Percentiles rank a stretch among this genome's conserved stretches.
These are phyloP conservation scores for Plenodomus tracheiphilus DNA, from an alignment of 2,329 filamentous ascomycete species.

Conservation along the genomic window DNA sequence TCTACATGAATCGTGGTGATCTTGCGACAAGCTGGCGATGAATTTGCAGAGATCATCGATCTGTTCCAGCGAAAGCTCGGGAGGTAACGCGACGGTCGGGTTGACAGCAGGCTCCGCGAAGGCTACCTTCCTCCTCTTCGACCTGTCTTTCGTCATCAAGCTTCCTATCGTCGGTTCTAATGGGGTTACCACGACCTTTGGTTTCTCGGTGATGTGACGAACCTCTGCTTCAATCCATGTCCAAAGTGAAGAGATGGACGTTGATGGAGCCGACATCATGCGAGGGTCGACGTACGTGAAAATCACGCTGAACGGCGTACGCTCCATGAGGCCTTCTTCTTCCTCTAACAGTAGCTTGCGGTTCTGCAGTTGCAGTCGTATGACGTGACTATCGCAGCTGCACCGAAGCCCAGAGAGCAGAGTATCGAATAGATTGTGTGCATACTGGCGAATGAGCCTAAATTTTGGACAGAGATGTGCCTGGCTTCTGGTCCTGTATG, in stretches of 20 bases:
- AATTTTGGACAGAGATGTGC: slow-evolving; percentile 21
- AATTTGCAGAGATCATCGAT: slow-evolving; percentile 20
- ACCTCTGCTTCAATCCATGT: slow-evolving; percentile 21
- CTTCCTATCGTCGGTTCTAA: no score
- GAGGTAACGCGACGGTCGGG: background rate
- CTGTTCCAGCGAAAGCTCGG: slow-evolving; percentile 1
- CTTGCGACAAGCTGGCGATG: slow-evolving; percentile 12
- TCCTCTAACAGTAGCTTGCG: slow-evolving; percentile 3
- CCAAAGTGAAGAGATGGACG: background rate
- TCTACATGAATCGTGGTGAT: slow-evolving; percentile 15
- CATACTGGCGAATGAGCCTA: slow-evolving; percentile 17
- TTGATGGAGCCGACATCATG: background rate
- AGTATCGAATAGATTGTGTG: slow-evolving; percentile 17
- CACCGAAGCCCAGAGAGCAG: slow-evolving; percentile 17
- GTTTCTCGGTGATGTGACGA: no score
- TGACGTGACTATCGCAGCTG: slow-evolving; percentile 24
- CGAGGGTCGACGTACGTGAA: slow-evolving; percentile 11
- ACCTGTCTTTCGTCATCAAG: no score
- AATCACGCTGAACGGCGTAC: slow-evolving; percentile 18
- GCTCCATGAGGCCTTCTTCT: slow-evolving; percentile 11
- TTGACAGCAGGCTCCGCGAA: slow-evolving; percentile 1
- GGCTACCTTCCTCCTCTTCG: background rate
- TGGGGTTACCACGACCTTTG: no score
- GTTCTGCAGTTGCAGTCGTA: slow-evolving; percentile 24
- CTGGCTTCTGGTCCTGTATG: slow-evolving; percentile 2